Evolutionary conservation across 306 rosid species (phyloP), one percentile per base, ranked within the genome.

Genomic region (Acacia acuminata): DNA sequence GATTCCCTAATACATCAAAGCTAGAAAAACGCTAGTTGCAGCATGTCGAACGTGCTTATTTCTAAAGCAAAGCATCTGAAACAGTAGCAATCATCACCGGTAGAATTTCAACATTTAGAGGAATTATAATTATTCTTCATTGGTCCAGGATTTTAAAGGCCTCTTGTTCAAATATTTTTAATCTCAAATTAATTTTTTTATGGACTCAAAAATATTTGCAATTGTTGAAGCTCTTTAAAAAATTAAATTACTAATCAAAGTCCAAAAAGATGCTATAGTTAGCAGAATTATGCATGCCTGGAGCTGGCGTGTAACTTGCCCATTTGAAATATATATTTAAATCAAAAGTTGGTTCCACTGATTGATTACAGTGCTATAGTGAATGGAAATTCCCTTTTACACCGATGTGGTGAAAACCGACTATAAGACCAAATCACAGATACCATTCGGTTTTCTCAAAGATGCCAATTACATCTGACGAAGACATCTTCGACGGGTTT

Each of bases 401-500:
- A 42, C 20, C 10, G n/a, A 42, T 20, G 7, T 38, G 10, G 32
- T 42, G 36, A 32, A 32, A 32, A 32, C 36, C n/a, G 30, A 27
- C 44, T 15, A 16, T 60, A 2, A 61, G n/a, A 27, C 8, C 60
- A n/a, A n/a, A 63, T 42, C 74, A 38, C 6, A 42, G 4, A 68
- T 38, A 10, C 74, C 36, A 51, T 24, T 47, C 17, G 50, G 77
- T 56, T 58, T 44, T 70, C 11, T 40, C 50, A 77, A 82, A 40
- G 77, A 56, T 67, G 73, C 79, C 69, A 64, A 22, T 79, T 43
- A 51, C 30, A 32, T 25, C 1, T 22, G 27, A 30, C 10, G n/a
- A 48, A 60, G 73, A 47, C 73, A 25, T 8, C 61, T 82, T 58
- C 20, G 3, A 22, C 43, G 50, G 16, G 61, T 81, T 81, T 79